phyloP scores from a whole-genome alignment of 208 protist genomes.

The Trypanosomatidae sp. region DNA sequence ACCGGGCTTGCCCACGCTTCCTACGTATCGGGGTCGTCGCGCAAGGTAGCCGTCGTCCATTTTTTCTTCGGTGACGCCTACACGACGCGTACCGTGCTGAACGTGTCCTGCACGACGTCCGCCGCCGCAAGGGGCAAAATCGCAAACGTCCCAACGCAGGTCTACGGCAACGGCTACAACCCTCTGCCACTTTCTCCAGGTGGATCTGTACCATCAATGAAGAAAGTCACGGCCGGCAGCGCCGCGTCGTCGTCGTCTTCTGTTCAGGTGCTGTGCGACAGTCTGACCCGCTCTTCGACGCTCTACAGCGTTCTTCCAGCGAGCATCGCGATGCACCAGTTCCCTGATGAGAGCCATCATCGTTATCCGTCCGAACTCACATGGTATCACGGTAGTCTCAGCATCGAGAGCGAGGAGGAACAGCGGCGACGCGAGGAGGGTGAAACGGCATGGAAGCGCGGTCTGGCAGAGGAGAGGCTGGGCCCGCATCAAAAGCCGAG shows the following conservation, averaged over 20 bases:
- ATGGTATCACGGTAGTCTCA: slow-evolving; percentile 62
- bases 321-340: slow-evolving; percentile 5
- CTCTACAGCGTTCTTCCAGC: slow-evolving; percentile 18
- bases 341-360: slow-evolving; percentile 33
- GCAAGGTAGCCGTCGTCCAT: slow-evolving; percentile 39
- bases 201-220: neutral
- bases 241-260: slow-evolving; percentile 2
- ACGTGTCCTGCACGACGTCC: slow-evolving; percentile 16
- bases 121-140: neutral
- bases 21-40: slow-evolving; percentile 21
- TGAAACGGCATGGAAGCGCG: slow-evolving; percentile 33
- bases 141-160: neutral
- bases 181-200: neutral
- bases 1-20: slow-evolving; percentile 19
- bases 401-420: slow-evolving; percentile 29
- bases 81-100: slow-evolving; percentile 54
- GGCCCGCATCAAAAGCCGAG: slow-evolving; percentile 22
- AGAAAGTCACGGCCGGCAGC: neutral
- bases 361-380: slow-evolving; percentile 48
- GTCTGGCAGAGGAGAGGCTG: slow-evolving; percentile 38
- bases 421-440: slow-evolving; percentile 27
- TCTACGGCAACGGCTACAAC: slow-evolving; percentile 3
- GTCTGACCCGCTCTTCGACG: slow-evolving; percentile 22
- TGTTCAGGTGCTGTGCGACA: slow-evolving; percentile 33
- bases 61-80: slow-evolving; percentile 81